Evolutionary conservation across 495 filamentous ascomycete genomes (phyloP).

Genomic region (Xylaria castorea): DNA sequence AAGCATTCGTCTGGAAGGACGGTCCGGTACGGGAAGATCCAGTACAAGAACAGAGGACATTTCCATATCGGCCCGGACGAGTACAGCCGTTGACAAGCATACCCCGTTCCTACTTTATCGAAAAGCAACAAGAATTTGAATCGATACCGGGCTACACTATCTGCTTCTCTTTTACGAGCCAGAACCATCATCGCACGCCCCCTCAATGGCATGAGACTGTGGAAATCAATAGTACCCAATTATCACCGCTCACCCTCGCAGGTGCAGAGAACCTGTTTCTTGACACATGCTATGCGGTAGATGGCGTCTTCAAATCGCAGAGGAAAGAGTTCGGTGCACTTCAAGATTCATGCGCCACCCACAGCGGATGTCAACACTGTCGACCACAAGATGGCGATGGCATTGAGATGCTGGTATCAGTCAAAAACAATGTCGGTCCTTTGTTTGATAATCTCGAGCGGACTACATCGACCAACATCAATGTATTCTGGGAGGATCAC

Average conservation of each 20-base stretch:
- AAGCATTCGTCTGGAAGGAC: constrained; percentile 51
- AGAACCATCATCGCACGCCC: constrained; percentile 42
- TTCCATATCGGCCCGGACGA: constrained; percentile 39
- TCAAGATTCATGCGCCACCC: constrained; percentile 33
- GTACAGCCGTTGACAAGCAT: constrained; percentile 48
- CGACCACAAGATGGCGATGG: constrained; percentile 44
- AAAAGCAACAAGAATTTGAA: constrained; percentile 51
- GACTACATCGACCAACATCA: constrained; percentile 46
- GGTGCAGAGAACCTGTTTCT: constrained; percentile 50
- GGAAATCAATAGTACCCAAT: constrained; percentile 48
- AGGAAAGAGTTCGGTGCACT: constrained; percentile 43
- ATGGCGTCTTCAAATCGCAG: constrained; percentile 44
- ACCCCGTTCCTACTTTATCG: constrained; percentile 49
- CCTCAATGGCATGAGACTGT: constrained; percentile 39
- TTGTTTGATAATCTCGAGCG: constrained; percentile 43
- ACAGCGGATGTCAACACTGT: constrained; percentile 38
- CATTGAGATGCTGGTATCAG: constrained; percentile 46
- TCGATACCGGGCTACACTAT: constrained; percentile 53
- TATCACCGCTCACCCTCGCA: constrained; percentile 48
- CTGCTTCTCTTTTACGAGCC: constrained; percentile 47
- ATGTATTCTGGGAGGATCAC: constrained; percentile 47
- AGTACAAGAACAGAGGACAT: constrained; percentile 38
- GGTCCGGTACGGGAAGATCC: constrained; percentile 44
- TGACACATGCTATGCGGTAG: constrained; percentile 44
- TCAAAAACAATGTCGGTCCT: constrained; percentile 53